Conservation (phyloP, 768 basidiomycete genomes). For the Hygrocybe punicea region DNA sequence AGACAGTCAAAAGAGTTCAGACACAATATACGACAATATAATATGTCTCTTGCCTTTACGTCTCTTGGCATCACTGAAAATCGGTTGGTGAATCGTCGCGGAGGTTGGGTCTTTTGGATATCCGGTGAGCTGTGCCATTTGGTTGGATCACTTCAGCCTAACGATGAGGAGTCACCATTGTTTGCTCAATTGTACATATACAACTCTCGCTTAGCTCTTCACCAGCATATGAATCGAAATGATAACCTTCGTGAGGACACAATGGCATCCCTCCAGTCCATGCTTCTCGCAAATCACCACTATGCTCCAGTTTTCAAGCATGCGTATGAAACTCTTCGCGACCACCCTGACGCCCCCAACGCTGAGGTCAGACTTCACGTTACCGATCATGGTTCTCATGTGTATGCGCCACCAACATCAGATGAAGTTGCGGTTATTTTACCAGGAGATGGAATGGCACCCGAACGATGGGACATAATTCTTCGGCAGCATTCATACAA, state of each 20-base stretch:
- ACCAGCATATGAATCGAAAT: constrained; percentile 26
- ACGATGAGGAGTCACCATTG: constrained; percentile 11
- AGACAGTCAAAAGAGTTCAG: constrained; percentile 22
- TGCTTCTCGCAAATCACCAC: constrained; percentile 17
- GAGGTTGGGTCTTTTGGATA: constrained; percentile 25
- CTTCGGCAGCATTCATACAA: constrained; percentile 9
- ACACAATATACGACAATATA: constrained; percentile 32
- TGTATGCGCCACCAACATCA: constrained; percentile 27
- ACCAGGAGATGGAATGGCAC: constrained; percentile 25
- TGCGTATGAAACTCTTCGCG: constrained; percentile 31
- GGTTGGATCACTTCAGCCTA: constrained; percentile 28
- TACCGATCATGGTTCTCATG: constrained; percentile 20
- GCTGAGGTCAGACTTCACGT: constrained; percentile 14
- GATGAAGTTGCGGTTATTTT: constrained; percentile 41
- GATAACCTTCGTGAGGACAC: constrained; percentile 14
- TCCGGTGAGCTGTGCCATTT: constrained; percentile 34
- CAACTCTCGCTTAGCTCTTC: constrained; percentile 35
- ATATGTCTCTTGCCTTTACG: constrained; percentile 40
- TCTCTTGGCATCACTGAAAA: constrained; percentile 36
- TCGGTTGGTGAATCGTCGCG: too few species aligned
- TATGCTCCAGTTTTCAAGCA: constrained; percentile 32
- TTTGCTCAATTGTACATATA: too few species aligned
- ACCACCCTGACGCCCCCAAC: constrained; percentile 18
- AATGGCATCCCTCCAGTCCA: constrained; percentile 24
- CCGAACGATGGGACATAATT: constrained; percentile 30